Evolutionary conservation across 176 grass and related monocot species (phyloP), one percentile per base, ranked within the genome.

Genomic region (Musa troglodytarum): DNA sequence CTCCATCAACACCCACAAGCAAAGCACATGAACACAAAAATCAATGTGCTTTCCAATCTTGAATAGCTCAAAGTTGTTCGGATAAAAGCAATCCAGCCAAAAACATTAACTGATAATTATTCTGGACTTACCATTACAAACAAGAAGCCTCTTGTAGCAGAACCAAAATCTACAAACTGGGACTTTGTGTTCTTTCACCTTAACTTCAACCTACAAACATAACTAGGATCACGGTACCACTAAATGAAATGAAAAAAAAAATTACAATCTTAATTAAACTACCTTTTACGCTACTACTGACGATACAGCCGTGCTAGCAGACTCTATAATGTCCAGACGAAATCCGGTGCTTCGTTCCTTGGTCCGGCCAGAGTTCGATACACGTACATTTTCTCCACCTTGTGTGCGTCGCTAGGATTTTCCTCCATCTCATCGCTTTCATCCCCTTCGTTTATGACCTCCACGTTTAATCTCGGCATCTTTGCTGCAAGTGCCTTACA

Each of bases 381-480:
- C 52, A 90, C 84, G 66, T 93, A 93, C 63, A 93, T 63, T 52
- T 90, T 90, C 54, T 93, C 85, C 50, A 89, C 91, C 81, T 72
- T 90, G 12, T 65, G 76, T 49, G 29, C 6, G 34, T 79, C 81
- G 34, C 17, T 73, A 51, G 69, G 62, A 68, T 49, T 83, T 26
- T 81, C 83, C 63, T 84, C 88, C 88, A 85, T 81, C 70, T 82
- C 88, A 66, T 69, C 57, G 61, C 63, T 74, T 78, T 54, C 81
- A 75, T 83, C 85, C 3, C 62, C 43, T 63, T 87, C 85, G 83
- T 87, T 81, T 78, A 90, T 93, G 43, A 93, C 86, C 82, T 93
- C 91, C 66, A 93, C 87, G 55, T 85, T 93, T 54, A 93, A 81
- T 76, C 79, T 81, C 11, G 82, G 80, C 85, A 89, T 90, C 63